Base-by-base conservation (phyloP, 2,329 filamentous ascomycete species). In the Colletotrichum sp. region DNA sequence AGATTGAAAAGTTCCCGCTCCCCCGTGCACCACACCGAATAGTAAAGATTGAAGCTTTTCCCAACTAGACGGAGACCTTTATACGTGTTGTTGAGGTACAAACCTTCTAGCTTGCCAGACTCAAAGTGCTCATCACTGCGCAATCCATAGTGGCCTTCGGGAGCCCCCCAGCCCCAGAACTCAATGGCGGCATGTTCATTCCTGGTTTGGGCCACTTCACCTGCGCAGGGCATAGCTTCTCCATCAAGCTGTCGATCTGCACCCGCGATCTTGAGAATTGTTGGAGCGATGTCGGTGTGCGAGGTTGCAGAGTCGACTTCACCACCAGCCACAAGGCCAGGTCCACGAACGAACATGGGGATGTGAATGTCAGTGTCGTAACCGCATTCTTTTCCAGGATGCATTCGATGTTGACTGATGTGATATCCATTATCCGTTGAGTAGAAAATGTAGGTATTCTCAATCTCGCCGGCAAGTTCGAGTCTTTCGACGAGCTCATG, bases 21-120 rank as follows among this genome's bases (percentile, higher is more conserved):
- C 34, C 87, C 87, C 7, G 83, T 89, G 78, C 89, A 91, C 89
- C 89, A 91, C 2, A 91, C 88, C 0, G 87, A 88, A 77, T 92
- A 92, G 77, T 90, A 89, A 6, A 92, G 79, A 72, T 86, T 89
- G 75, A 91, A 92, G 2, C 83, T 82, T 1, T 86, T 78, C 0
- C 84, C 82, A 2, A 88, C 81, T 1, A 91, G 77, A 3, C 90
- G 86, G 0, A 91, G 69, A 0, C 83, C 86, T 77, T 91, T 91
- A 83, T 91, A 92, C 0, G 89, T 91, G 79, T 91, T 91, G 72
- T 85, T 85, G 21, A 66, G 12, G 7, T n/a, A 39, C 15, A 52
- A 21, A 9, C 28, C 36, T 18, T 66, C 28, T 18, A 28, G 32
- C 6, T 78, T 88, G 89, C 88, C 88, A 89, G 5, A 90, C 87